Evolutionary conservation across 2,329 filamentous ascomycete species (phyloP).

Genomic region (Grosmannia huntii): DNA sequence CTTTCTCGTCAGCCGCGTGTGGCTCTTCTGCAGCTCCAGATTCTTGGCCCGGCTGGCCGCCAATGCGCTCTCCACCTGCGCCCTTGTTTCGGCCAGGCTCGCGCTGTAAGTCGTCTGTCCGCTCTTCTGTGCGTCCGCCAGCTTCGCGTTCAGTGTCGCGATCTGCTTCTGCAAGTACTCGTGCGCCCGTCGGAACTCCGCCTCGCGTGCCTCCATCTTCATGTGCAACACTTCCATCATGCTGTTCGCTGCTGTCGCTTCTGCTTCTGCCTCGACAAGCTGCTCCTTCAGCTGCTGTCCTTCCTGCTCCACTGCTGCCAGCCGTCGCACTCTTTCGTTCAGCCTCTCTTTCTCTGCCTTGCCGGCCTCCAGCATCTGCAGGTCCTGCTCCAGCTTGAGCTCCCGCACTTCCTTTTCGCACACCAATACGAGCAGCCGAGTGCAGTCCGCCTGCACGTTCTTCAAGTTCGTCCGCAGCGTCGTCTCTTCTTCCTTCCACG

Average conservation of each 20-base stretch:
- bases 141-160: conserved; percentile 29
- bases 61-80: conserved; percentile 30
- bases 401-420: conserved; percentile 59
- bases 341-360: conserved; percentile 48
- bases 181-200: conserved; percentile 31
- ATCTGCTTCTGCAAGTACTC: conserved; percentile 36
- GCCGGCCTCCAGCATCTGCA: conserved; percentile 49
- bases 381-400: conserved; percentile 47
- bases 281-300: conserved; percentile 52
- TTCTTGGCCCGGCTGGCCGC: conserved; percentile 41
- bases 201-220: conserved; percentile 38
- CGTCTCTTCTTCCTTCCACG: conserved; percentile 45
- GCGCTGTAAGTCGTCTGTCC: conserved; percentile 6
- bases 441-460: conserved; percentile 44
- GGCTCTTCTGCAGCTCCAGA: conserved; percentile 39
- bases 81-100: conserved; percentile 19
- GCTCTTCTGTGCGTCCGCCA: conserved; percentile 24
- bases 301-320: conserved; percentile 48
- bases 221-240: conserved; percentile 46
- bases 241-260: conserved; percentile 44
- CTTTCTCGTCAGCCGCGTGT: conserved; percentile 35
- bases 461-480: conserved; percentile 45
- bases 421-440: conserved; percentile 52
- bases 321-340: conserved; percentile 42
- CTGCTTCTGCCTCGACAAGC: conserved; percentile 41